A percentile compares a stretch with the other conserved stretches of the same genome.
Evolutionary conservation across 2,329 filamentous ascomycete species (phyloP).

Genomic region (Aspergillus ustus): DNA sequence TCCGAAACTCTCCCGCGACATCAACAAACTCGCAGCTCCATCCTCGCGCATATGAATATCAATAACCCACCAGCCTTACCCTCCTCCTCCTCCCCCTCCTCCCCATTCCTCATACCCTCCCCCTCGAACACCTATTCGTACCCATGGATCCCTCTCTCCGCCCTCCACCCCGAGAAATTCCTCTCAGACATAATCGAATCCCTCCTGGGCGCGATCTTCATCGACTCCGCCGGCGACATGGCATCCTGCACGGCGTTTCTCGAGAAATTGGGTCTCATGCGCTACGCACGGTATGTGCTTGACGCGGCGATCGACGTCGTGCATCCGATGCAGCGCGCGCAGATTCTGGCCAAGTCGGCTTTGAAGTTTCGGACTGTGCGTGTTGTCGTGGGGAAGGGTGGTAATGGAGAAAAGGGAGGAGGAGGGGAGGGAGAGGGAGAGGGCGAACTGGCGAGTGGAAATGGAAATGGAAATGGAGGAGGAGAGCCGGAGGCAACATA

Average conservation of each 20-base stretch:
- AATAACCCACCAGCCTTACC: slow-evolving; percentile 47
- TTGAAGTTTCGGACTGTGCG: slow-evolving; percentile 26
- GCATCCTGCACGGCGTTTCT: slow-evolving; percentile 64
- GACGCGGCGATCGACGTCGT: slow-evolving; percentile 58
- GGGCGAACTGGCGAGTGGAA: neutral
- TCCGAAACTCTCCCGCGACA: slow-evolving; percentile 73
- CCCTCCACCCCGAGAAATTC: slow-evolving; percentile 72
- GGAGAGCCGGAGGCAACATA: slow-evolving; percentile 9
- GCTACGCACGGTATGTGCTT: slow-evolving; percentile 66
- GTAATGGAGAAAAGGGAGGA: slow-evolving; percentile 17
- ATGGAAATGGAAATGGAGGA: slow-evolving; percentile 2
- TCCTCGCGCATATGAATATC: slow-evolving; percentile 12
- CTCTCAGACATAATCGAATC: slow-evolving; percentile 84
- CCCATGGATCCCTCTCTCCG: slow-evolving; percentile 75
- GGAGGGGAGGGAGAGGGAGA: neutral
- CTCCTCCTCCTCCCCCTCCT: slow-evolving; percentile 56
- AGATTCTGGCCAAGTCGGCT: slow-evolving; percentile 54
- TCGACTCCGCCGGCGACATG: slow-evolving; percentile 72
- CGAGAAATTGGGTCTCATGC: slow-evolving; percentile 67
- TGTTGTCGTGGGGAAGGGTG: slow-evolving; percentile 19
- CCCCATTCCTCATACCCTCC: slow-evolving; percentile 43
- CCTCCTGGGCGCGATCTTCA: slow-evolving; percentile 78
- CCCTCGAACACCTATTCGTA: slow-evolving; percentile 55
- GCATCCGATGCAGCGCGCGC: slow-evolving; percentile 71
- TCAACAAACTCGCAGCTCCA: slow-evolving; percentile 21